phyloP scores from a whole-genome alignment of 352 stramenopile genomes.

The Blastocystis sp. region DNA sequence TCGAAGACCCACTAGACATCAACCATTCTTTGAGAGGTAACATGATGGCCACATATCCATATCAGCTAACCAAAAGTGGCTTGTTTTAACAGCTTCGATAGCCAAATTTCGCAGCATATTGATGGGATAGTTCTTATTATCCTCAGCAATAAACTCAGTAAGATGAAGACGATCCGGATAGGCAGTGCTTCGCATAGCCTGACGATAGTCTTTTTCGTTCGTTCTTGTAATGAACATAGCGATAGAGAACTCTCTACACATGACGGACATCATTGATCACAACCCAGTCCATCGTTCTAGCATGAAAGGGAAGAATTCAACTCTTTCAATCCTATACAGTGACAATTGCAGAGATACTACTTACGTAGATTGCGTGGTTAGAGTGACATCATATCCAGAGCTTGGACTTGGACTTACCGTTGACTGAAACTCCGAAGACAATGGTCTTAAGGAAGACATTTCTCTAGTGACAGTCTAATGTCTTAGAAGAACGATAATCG shows the following conservation, averaged over 20 bases:
- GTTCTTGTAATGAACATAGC: neutral
- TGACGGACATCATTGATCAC: neutral
- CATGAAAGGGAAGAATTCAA: conserved; percentile 3
- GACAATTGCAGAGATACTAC: neutral
- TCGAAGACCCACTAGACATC: neutral
- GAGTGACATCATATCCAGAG: conserved; percentile 14
- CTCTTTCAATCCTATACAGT: neutral
- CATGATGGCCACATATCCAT: conserved; percentile 63
- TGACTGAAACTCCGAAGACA: too few relatives aligned
- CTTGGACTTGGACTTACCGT: too few relatives aligned
- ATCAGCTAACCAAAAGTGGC: conserved; percentile 59
- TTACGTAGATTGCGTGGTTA: conserved; percentile 44
- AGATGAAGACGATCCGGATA: neutral
- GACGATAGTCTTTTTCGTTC: neutral
- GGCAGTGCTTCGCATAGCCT: neutral
- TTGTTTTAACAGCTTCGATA: conserved; percentile 40
- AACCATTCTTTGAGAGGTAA: neutral
- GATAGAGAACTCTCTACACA: conserved; percentile 3
- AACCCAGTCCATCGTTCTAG: conserved; percentile 16
- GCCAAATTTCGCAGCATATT: conserved; percentile 62
- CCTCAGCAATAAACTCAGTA: neutral
- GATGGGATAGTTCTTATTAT: conserved; percentile 23
- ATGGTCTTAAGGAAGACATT: too few relatives aligned
- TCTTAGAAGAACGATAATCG: too few relatives aligned
- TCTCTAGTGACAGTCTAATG: too few relatives aligned